Evolutionary conservation across 164 flowering plant species (phyloP), one percentile per base, ranked within the genome.

Genomic region (Brasenia schreberi): DNA sequence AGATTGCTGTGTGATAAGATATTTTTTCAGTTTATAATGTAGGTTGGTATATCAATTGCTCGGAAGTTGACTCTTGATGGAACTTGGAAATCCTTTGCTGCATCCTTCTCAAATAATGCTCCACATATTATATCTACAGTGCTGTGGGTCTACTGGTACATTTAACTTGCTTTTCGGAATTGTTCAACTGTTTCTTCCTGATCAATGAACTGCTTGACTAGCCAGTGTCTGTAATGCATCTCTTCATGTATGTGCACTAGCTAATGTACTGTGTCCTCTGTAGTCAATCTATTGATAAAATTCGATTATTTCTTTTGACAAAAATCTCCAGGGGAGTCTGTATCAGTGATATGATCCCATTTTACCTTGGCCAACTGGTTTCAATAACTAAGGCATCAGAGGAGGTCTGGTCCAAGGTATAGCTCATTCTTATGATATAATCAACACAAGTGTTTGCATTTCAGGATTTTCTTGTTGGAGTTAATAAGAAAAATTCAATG

Each of bases 131-230:
- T 83, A 63, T 86, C 96, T 53, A 91, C 96, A n/a, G 76, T 89
- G 72, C 33, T 86, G 18, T 91, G 97, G 97, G 87, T 91, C 5
- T 91, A 87, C 78, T 91, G 91, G 96, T 91, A 65, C 63, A 81
- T 76, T 65, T 53, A 11, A 33, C 5, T 3, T 45, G 11, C 53
- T 12, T 45, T 45, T 45, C 27, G 27, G 1, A 4, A 7, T 45
- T 12, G 53, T 45, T 45, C 53, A 45, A 12, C 12, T 45, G 11
- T 45, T 1, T 45, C 12, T 6, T 11, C 12, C 53, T 45, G 7
- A 11, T 45, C 12, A 6, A 6, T 11, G 12, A 45, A 45, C 7
- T 45, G 7, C 53, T 45, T 45, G 53, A 45, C 53, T 45, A 45
- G 53, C 53, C 7, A 45, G 7, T 45, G 11, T 45, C 53, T 45